Evolutionary conservation across 139 green algal species (phyloP).

Genomic region (Chlorella vulgaris): DNA sequence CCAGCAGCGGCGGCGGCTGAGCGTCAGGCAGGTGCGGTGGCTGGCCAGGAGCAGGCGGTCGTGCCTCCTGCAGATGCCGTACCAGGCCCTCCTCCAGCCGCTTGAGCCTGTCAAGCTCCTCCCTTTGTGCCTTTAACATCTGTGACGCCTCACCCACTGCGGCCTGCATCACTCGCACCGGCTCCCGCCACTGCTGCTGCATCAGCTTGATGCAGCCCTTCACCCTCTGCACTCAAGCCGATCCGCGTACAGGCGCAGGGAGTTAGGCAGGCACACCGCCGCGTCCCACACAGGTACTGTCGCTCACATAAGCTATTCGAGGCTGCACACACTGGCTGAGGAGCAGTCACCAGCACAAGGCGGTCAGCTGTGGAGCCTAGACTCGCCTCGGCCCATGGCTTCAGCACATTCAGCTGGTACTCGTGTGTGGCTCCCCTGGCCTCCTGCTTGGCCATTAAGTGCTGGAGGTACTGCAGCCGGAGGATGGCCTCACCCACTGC

Average conservation of each 20-base stretch:
- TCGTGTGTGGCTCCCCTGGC: background rate
- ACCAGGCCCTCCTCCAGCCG: background rate
- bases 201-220: background rate
- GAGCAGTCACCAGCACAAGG: background rate
- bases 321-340: background rate
- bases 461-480: background rate
- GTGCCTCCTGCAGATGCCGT: background rate
- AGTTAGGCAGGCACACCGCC: background rate
- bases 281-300: too few relatives aligned
- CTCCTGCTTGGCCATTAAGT: background rate
- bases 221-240: constrained; percentile 17
- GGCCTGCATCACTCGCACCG: constrained; percentile 12
- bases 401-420: background rate
- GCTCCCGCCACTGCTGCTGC: constrained; percentile 17
- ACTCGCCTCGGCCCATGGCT: constrained; percentile 10
- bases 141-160: background rate
- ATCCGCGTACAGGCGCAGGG: background rate
- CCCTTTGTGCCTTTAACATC: background rate
- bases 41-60: background rate
- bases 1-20: background rate
- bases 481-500: background rate
- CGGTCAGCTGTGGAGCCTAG: background rate
- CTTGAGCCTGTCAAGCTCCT: background rate
- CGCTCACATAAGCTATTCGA: background rate
- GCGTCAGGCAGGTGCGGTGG: background rate